phyloP scores from a whole-genome alignment of 257 asterid genomes.

The Asclepias syriaca region DNA sequence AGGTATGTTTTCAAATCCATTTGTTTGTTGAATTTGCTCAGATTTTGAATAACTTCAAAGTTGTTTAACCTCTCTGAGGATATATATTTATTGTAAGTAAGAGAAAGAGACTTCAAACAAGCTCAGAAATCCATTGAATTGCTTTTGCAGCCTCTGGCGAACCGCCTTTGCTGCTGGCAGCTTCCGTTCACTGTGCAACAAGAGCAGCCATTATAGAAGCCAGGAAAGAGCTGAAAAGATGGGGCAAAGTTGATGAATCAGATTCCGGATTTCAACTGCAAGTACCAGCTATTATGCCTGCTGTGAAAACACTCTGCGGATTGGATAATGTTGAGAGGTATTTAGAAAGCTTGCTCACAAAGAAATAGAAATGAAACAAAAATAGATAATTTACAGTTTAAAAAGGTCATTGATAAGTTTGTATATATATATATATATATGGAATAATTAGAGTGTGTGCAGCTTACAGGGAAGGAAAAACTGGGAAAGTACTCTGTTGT shows the following conservation, averaged over 20 bases:
- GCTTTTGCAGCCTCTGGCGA: conserved; percentile 68
- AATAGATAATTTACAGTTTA: background rate
- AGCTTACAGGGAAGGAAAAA: background rate
- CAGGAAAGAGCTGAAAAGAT: conserved; percentile 47
- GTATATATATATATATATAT: background rate
- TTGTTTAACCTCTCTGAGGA: too few species aligned
- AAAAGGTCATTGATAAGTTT: background rate
- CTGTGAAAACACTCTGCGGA: conserved; percentile 66
- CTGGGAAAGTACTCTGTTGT: too few species aligned
- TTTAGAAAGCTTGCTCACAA: conserved; percentile 28
- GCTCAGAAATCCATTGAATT: background rate
- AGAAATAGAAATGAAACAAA: background rate
- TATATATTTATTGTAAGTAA: too few species aligned
- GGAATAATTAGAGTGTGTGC: background rate
- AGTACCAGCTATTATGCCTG: conserved; percentile 70
- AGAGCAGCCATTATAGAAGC: conserved; percentile 74
- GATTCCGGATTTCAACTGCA: conserved; percentile 42
- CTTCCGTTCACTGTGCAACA: conserved; percentile 71
- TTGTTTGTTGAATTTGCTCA: too few species aligned
- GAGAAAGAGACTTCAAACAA: too few species aligned
- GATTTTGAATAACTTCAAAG: too few species aligned
- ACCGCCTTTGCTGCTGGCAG: conserved; percentile 74
- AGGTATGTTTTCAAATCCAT: conserved; percentile 33
- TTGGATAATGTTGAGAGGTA: conserved; percentile 46
- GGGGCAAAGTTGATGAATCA: conserved; percentile 48